Conservation (phyloP, 768 basidiomycete genomes). For the Pleurotus tuoliensis region DNA sequence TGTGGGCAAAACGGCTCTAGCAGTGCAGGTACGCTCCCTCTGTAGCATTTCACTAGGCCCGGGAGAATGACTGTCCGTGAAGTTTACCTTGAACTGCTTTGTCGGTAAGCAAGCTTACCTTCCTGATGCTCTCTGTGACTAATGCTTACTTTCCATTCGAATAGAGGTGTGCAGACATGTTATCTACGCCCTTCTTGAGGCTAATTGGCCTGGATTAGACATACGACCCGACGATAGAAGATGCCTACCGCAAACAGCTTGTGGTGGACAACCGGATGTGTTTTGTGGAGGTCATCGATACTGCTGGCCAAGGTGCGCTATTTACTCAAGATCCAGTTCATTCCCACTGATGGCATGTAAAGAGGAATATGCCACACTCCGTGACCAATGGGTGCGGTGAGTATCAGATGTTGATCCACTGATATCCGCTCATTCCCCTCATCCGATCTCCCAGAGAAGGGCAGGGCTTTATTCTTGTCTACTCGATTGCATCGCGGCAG, state of each 20-base stretch:
- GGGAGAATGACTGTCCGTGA: slow-evolving; percentile 10
- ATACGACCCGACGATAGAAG: slow-evolving; percentile 98
- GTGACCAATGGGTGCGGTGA: slow-evolving; percentile 97
- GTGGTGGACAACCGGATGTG: slow-evolving; percentile 95
- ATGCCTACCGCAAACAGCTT: slow-evolving; percentile 93
- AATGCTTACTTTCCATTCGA: slow-evolving; percentile 10
- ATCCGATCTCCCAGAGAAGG: slow-evolving; percentile 62
- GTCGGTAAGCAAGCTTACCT: slow-evolving; percentile 61
- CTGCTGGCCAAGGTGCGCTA: slow-evolving; percentile 88
- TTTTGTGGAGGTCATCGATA: slow-evolving; percentile 95
- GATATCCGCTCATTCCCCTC: slow-evolving; percentile 10
- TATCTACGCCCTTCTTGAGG: slow-evolving; percentile 4
- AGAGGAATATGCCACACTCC: slow-evolving; percentile 97
- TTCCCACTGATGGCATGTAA: slow-evolving; percentile 12
- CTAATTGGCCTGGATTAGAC: slow-evolving; percentile 47
- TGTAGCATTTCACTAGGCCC: background rate
- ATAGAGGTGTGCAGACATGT: slow-evolving; percentile 47
- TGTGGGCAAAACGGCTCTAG: slow-evolving; percentile 94
- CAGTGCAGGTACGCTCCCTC: slow-evolving; percentile 73
- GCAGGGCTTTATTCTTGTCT: slow-evolving; percentile 96
- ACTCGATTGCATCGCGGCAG: slow-evolving; percentile 91
- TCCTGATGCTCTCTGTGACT: background rate
- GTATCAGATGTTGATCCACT: slow-evolving; percentile 23
- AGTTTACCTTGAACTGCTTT: slow-evolving; percentile 97
- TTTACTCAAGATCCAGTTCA: slow-evolving; percentile 1